These are phyloP conservation scores for Shiraia bambusicola DNA, from an alignment of 2,329 filamentous ascomycete genomes.

Conservation along the genomic window DNA sequence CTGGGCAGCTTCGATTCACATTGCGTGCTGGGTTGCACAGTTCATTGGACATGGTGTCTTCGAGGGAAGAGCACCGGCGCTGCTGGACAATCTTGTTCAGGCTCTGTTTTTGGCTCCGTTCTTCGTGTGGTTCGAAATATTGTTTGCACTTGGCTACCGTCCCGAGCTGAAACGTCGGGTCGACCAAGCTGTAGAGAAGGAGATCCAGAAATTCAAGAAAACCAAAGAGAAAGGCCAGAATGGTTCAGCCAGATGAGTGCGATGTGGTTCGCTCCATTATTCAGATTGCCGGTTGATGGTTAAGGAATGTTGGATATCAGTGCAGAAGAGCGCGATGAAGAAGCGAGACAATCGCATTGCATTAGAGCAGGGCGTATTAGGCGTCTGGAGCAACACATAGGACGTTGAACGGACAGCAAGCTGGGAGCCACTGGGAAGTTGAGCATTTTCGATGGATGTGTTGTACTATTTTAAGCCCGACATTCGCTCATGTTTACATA, in stretches of 20 bases:
- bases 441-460: conserved; percentile 1
- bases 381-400: conserved; percentile 10
- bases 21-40: conserved; percentile 81
- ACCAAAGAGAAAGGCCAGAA: conserved; percentile 52
- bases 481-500: no score
- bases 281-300: not conserved
- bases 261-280: not conserved
- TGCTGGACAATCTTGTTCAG: conserved; percentile 89
- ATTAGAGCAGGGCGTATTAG: conserved; percentile 24
- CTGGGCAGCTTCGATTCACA: conserved; percentile 67
- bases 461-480: no score
- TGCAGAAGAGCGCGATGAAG: not conserved
- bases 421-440: not conserved
- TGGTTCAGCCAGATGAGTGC: conserved; percentile 25
- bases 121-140: conserved; percentile 93
- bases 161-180: conserved; percentile 82
- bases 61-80: conserved; percentile 82
- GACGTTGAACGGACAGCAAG: not conserved
- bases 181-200: conserved; percentile 71
- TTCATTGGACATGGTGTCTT: conserved; percentile 90
- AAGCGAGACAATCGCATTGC: conserved; percentile 19
- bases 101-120: conserved; percentile 90
- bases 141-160: conserved; percentile 89
- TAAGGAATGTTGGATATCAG: not conserved
- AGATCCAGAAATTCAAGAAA: conserved; percentile 71